Percentiles rank a stretch among this genome's conserved stretches.
phyloP scores from a whole-genome alignment of 306 rosid species.

The Alnus glutinosa region DNA sequence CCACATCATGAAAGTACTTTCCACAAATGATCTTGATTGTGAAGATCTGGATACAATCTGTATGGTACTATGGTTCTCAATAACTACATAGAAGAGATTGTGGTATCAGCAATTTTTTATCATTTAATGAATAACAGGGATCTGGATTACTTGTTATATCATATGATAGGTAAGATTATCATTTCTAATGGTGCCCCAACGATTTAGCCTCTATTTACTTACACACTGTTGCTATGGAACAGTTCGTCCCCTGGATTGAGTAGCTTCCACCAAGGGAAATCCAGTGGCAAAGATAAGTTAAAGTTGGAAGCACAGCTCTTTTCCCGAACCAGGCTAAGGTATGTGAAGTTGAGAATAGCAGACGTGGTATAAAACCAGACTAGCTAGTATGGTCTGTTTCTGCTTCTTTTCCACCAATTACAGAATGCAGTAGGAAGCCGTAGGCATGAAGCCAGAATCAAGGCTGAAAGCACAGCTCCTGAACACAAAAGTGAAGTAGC shows the following conservation, averaged over 20 bases:
- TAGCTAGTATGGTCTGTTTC: conserved; percentile 9
- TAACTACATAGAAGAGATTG: conserved; percentile 88
- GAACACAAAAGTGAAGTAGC: conserved; percentile 50
- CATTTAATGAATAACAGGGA: conserved; percentile 88
- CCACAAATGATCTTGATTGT: conserved; percentile 48
- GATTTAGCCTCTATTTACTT: conserved; percentile 9
- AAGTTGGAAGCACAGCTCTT: conserved; percentile 64
- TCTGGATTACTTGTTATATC: conserved; percentile 81
- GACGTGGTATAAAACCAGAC: conserved; percentile 7
- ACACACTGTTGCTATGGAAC: conserved; percentile 36
- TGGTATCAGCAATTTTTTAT: conserved; percentile 85
- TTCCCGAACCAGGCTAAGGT: conserved; percentile 76
- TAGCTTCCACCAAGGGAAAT: conserved; percentile 72
- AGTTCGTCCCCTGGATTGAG: conserved; percentile 84
- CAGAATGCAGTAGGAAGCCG: conserved; percentile 44
- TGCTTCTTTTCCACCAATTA: not conserved
- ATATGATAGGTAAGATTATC: conserved; percentile 55
- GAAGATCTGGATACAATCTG: conserved; percentile 82
- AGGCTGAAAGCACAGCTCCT: conserved; percentile 42
- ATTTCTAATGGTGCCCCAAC: conserved; percentile 15
- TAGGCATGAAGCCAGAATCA: conserved; percentile 45
- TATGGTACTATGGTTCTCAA: conserved; percentile 76
- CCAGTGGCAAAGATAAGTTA: conserved; percentile 46
- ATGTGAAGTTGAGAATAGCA: too few relatives aligned
- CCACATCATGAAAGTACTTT: too few relatives aligned